A percentile compares a stretch with the other conserved stretches of the same genome.
These are phyloP conservation scores for Hygrophila difformis DNA, from an alignment of 257 asterid species.

Conservation along the genomic window DNA sequence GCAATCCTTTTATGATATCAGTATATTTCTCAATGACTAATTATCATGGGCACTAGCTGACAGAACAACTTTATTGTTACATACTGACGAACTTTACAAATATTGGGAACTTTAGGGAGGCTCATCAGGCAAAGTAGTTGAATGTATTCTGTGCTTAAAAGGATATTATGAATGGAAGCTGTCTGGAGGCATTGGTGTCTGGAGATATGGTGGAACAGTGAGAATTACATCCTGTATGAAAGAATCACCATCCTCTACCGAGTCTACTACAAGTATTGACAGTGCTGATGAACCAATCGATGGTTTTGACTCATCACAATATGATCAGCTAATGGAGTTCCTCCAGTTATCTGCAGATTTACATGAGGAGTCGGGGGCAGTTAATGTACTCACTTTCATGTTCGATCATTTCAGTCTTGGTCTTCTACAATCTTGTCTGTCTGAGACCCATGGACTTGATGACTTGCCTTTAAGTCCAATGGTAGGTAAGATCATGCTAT, in stretches of 20 bases:
- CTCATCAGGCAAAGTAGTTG: slow-evolving; percentile 87
- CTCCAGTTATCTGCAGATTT: slow-evolving; percentile 53
- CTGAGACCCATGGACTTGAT: slow-evolving; percentile 40
- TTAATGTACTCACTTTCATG: slow-evolving; percentile 53
- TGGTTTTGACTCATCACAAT: slow-evolving; percentile 76
- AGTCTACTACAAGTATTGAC: slow-evolving; percentile 50
- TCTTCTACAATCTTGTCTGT: slow-evolving; percentile 56
- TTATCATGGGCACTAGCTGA: not conserved
- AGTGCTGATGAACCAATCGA: slow-evolving; percentile 70
- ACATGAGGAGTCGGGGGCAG: slow-evolving; percentile 52
- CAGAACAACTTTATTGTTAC: not conserved
- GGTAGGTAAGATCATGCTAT: slow-evolving; percentile 67
- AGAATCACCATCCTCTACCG: slow-evolving; percentile 60
- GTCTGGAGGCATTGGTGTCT: slow-evolving; percentile 84
- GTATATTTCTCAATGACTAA: not conserved
- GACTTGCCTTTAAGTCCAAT: slow-evolving; percentile 72
- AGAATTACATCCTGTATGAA: slow-evolving; percentile 59
- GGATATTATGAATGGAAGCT: slow-evolving; percentile 84
- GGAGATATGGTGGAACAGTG: slow-evolving; percentile 89
- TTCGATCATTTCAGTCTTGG: slow-evolving; percentile 64
- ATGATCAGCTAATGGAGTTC: slow-evolving; percentile 60
- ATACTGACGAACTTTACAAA: slow-evolving; percentile 9
- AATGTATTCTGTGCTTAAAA: slow-evolving; percentile 83
- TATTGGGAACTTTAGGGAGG: slow-evolving; percentile 56
- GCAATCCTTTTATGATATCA: not conserved